These are phyloP conservation scores for Asclepias syriaca DNA, from an alignment of 257 asterid species.

Conservation along the genomic window DNA sequence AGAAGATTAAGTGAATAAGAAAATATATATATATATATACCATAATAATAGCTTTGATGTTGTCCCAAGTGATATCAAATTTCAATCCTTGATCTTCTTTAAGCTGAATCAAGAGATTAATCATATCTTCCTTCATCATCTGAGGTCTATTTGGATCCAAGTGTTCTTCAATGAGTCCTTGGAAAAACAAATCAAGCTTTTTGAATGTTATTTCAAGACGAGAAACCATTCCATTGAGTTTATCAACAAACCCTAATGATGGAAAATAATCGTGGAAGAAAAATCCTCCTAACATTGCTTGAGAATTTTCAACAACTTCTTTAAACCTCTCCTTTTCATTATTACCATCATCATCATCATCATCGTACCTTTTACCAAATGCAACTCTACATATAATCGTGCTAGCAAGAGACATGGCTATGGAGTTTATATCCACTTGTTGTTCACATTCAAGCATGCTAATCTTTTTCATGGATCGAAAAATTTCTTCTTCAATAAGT, in stretches of 20 bases:
- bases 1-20: too few species aligned
- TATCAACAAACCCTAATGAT: slow-evolving; percentile 18
- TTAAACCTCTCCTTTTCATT: slow-evolving; percentile 5
- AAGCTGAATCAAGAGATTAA: slow-evolving; percentile 8
- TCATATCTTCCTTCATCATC: slow-evolving; percentile 12
- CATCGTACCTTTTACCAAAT: slow-evolving; percentile 11
- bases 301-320: neutral
- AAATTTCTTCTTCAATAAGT: slow-evolving; percentile 7
- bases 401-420: neutral
- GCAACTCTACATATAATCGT: slow-evolving; percentile 6
- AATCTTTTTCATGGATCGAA: neutral
- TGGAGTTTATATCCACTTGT: neutral
- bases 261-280: slow-evolving; percentile 22
- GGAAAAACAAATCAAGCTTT: slow-evolving; percentile 13
- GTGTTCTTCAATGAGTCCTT: slow-evolving; percentile 21
- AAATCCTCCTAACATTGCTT: slow-evolving; percentile 16
- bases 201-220: slow-evolving; percentile 18
- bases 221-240: slow-evolving; percentile 10
- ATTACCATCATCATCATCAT: neutral
- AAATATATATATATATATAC: neutral
- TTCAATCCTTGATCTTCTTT: slow-evolving; percentile 4
- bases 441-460: neutral
- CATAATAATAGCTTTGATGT: slow-evolving; percentile 21
- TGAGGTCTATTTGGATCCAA: slow-evolving; percentile 6
- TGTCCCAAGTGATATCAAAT: slow-evolving; percentile 6